Conservation (phyloP, 345 rosid genomes). For the Populus pruinosa region DNA sequence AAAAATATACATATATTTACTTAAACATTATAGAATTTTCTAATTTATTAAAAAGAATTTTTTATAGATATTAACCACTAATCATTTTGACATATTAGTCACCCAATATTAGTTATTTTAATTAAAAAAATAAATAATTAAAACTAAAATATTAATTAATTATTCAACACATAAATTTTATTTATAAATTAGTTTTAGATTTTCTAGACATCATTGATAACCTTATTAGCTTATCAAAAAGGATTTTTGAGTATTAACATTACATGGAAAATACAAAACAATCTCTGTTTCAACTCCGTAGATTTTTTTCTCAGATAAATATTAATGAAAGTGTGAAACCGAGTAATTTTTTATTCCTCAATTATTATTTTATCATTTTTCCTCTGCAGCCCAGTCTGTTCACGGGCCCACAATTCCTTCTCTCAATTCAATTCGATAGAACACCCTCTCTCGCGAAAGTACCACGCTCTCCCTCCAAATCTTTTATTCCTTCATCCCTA, state of each 20-base stretch:
- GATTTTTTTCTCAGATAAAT: not conserved
- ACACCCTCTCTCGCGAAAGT: not conserved
- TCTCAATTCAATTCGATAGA: not conserved
- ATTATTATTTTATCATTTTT: not conserved
- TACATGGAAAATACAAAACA: too few species aligned
- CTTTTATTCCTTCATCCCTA: constrained; percentile 7
- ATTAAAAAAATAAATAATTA: fast-evolving
- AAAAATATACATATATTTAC: too few species aligned
- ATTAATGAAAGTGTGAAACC: not conserved
- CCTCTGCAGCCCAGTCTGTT: not conserved
- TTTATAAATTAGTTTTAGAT: too few species aligned
- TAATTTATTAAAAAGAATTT: fast-evolving
- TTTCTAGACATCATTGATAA: too few species aligned
- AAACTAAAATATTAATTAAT: too few species aligned
- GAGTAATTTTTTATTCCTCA: not conserved
- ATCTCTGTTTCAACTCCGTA: too few species aligned
- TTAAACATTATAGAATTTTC: fast-evolving
- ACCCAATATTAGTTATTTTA: fast-evolving
- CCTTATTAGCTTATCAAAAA: too few species aligned
- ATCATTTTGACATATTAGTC: fast-evolving
- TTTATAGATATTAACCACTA: too few species aligned
- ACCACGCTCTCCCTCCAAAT: not conserved
- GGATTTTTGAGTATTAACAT: too few species aligned
- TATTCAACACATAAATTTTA: too few species aligned
- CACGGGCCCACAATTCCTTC: not conserved